Conservation (phyloP, 768 basidiomycete species). For the Trametes cinnabarina region DNA sequence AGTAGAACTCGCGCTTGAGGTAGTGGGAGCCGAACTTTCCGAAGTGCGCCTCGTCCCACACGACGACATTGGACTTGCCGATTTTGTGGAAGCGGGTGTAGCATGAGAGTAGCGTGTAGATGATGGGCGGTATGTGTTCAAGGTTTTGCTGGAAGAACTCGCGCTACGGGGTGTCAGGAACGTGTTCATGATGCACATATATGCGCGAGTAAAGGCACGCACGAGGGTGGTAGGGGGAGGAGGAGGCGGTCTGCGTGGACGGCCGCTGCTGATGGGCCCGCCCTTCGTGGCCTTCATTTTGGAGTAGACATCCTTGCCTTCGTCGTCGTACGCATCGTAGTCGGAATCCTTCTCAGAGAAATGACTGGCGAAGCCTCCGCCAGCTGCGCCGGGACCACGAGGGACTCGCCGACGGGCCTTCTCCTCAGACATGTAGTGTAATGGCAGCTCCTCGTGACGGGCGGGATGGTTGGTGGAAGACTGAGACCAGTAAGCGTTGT, state of each 20-base stretch:
- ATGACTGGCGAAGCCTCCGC: slow-evolving; percentile 29
- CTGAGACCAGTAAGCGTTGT: slow-evolving; percentile 26
- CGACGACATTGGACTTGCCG: slow-evolving; percentile 78
- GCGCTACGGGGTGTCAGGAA: slow-evolving; percentile 38
- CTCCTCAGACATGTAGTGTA: slow-evolving; percentile 54
- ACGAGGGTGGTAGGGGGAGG: slow-evolving; percentile 59
- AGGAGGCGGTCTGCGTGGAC: slow-evolving; percentile 57
- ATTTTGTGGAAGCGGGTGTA: slow-evolving; percentile 95
- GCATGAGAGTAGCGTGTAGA: slow-evolving; percentile 92
- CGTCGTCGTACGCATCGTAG: slow-evolving; percentile 46
- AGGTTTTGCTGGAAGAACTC: slow-evolving; percentile 80
- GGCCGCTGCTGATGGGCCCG: slow-evolving; percentile 44
- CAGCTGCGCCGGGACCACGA: slow-evolving; percentile 34
- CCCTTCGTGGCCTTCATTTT: slow-evolving; percentile 39
- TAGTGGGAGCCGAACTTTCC: slow-evolving; percentile 99
- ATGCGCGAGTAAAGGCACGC: slow-evolving; percentile 18
- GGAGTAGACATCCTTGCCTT: slow-evolving; percentile 66
- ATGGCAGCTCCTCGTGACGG: slow-evolving; percentile 44
- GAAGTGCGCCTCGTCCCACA: slow-evolving; percentile 99
- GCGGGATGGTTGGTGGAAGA: slow-evolving; percentile 12
- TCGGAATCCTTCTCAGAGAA: slow-evolving; percentile 26
- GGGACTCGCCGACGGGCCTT: slow-evolving; percentile 46
- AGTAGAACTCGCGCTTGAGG: slow-evolving; percentile 98
- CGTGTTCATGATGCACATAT: not conserved
- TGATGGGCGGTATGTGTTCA: slow-evolving; percentile 71